Percentiles rank a stretch among this genome's conserved stretches.
phyloP scores from a whole-genome alignment of 2,329 filamentous ascomycete species.

The Metarhizium anisopliae region DNA sequence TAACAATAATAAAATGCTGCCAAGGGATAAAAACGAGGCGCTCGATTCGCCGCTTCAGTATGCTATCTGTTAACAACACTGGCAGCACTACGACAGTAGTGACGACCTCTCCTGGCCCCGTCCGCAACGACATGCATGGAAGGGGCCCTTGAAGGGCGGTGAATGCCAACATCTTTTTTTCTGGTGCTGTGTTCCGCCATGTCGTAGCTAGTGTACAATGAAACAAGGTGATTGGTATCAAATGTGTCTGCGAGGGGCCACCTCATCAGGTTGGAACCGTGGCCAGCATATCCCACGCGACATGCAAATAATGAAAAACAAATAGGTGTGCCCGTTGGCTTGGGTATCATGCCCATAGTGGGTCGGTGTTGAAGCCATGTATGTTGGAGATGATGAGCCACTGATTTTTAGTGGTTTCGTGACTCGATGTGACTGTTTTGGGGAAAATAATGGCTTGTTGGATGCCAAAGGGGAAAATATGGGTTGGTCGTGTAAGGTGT shows the following conservation, averaged over 20 bases:
- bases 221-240: background rate
- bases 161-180: background rate
- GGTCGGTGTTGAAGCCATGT: slow-evolving; percentile 4
- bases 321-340: slow-evolving; percentile 14
- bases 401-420: background rate
- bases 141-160: background rate
- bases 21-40: background rate
- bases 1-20: background rate
- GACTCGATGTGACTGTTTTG: background rate
- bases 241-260: background rate
- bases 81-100: background rate
- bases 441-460: background rate
- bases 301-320: slow-evolving; percentile 1
- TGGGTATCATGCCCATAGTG: slow-evolving; percentile 21
- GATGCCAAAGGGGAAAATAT: background rate
- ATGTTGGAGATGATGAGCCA: background rate
- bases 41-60: background rate
- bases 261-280: background rate
- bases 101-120: background rate
- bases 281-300: background rate
- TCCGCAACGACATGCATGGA: background rate
- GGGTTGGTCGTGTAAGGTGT: background rate
- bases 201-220: background rate
- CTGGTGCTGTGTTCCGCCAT: background rate
- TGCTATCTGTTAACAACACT: background rate